Conservation (phyloP, 352 stramenopile genomes). For the Ochromonadaceae sp. region DNA sequence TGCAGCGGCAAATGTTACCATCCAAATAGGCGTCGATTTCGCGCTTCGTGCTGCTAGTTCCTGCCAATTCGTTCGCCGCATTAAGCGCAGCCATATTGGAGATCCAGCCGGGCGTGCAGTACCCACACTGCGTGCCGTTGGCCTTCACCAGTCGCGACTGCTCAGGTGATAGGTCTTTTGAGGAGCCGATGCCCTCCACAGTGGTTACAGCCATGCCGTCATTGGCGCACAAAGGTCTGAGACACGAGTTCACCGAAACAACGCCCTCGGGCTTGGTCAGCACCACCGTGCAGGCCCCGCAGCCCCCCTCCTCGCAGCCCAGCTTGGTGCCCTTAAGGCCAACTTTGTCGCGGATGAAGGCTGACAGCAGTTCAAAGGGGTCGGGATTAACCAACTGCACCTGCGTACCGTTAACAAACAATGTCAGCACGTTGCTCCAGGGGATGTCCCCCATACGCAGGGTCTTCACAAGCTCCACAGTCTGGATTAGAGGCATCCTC, state of each 20-base stretch:
- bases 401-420: not conserved
- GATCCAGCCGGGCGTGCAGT: constrained; percentile 41
- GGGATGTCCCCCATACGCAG: not conserved
- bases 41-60: constrained; percentile 41
- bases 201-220: constrained; percentile 62
- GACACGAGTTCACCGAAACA: constrained; percentile 54
- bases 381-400: constrained; percentile 12
- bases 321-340: constrained; percentile 13
- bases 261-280: not conserved
- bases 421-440: not conserved
- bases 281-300: constrained; percentile 19
- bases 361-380: not conserved
- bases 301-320: constrained; percentile 22
- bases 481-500: no score
- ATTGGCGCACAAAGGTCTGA: constrained; percentile 49
- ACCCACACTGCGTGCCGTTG: constrained; percentile 81
- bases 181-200: constrained; percentile 51
- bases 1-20: constrained; percentile 88
- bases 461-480: no score
- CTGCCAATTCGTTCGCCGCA: constrained; percentile 26
- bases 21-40: constrained; percentile 80
- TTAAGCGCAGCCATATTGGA: constrained; percentile 44
- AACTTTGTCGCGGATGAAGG: constrained; percentile 9
- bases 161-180: constrained; percentile 27
- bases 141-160: constrained; percentile 69